These are phyloP conservation scores for Naganishia friedmannii DNA, from an alignment of 768 basidiomycete species.

Conservation along the genomic window DNA sequence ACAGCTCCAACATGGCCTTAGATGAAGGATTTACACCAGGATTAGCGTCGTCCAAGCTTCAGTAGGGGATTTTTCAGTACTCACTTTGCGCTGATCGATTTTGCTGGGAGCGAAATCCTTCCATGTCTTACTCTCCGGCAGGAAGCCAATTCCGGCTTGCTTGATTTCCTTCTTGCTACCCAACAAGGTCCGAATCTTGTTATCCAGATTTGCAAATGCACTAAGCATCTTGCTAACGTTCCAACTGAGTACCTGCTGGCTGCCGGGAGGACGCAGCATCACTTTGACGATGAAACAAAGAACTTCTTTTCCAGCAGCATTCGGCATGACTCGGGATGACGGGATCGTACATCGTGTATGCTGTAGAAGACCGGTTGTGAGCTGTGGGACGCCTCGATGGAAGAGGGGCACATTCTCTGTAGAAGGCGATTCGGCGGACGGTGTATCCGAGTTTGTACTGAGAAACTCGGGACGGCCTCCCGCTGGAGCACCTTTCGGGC, in stretches of 20 bases:
- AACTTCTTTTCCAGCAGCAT: conserved; percentile 87
- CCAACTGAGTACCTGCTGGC: conserved; percentile 57
- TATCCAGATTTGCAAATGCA: conserved; percentile 84
- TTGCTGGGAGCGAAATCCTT: conserved; percentile 95
- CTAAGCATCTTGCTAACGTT: conserved; percentile 90
- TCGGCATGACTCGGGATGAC: conserved; percentile 78
- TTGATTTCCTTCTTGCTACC: conserved; percentile 64
- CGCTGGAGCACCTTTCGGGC: background rate
- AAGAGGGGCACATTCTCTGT: background rate
- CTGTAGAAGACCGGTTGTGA: conserved; percentile 61
- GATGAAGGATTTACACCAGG: no score
- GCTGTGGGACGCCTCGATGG: conserved; percentile 14
- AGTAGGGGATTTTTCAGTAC: conserved; percentile 39
- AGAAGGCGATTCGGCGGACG: background rate
- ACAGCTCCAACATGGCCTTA: conserved; percentile 65
- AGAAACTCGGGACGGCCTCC: background rate
- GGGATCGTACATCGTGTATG: conserved; percentile 69
- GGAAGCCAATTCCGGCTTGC: conserved; percentile 67
- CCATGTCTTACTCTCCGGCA: conserved; percentile 93
- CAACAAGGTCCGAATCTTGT: conserved; percentile 61
- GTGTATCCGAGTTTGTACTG: background rate
- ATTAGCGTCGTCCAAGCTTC: background rate
- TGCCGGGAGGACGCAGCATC: conserved; percentile 40
- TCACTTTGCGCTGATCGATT: conserved; percentile 90
- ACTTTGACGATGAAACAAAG: conserved; percentile 80